Evolutionary conservation across 768 basidiomycete species (phyloP), one percentile per base, ranked within the genome.

Genomic region (Boletus eberwhitei): DNA sequence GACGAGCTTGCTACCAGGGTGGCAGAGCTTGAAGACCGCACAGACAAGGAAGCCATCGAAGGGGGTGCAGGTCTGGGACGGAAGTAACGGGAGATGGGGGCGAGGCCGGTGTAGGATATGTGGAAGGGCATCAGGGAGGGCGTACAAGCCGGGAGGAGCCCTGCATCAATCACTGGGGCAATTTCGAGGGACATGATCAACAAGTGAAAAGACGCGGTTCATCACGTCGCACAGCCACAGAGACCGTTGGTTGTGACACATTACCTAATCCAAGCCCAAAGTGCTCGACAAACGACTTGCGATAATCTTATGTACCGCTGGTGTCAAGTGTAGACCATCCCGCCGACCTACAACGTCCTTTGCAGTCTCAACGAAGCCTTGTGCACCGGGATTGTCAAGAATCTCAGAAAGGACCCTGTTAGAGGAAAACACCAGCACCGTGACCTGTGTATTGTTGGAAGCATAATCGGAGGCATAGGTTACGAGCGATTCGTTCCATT

Each of bases 71-170:
- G 68, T 50, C 77, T 78, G 49, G 85, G 75, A 42, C 78, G 79
- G 68, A 93, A 84, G 68, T 85, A 93, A 6, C 86, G 85, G 4
- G 86, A 86, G 17, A 93, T 74, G 6, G 85, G 83, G 1, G 90
- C 90, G 19, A 79, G 77, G 0, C 91, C 91, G 11, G 78, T 75
- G 68, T 90, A 83, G 13, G 77, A 71, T 44, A 93, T 84, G 60
- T 87, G 83, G 58, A 94, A 93, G 5, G 91, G 91, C 88, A 94
- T 90, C 31, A 94, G 77, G 64, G 85, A 78, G 1, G 88, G 89
- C 3, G 71, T 74, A 44, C 80, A 83, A 53, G n/a, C 73, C 65
- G 11, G 80, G 59, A 58, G 56, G 13, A 5, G 45, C 2, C 13
- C 24, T 31, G 21, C 53, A 31, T 55, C 54, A 4, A 26, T n/a